Percentiles rank a stretch among this genome's conserved stretches.
Conservation (phyloP, 192 early-diverging fungal species). For the Lobosporangium transversale region DNA sequence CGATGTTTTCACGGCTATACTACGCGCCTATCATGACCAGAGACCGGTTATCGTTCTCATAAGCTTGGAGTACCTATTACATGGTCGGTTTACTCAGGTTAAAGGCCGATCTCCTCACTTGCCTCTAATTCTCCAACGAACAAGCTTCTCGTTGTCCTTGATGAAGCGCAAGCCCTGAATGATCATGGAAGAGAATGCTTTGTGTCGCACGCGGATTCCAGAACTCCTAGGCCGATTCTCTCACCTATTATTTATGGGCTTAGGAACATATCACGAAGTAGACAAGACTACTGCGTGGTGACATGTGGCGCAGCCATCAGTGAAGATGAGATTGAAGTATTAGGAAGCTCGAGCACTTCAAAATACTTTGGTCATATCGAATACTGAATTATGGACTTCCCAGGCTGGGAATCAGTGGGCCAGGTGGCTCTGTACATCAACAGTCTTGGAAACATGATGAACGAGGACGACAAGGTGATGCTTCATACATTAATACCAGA, state of each 20-base stretch:
- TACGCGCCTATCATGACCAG: constrained; percentile 22
- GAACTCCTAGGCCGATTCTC: constrained; percentile 25
- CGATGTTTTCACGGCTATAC: constrained; percentile 26
- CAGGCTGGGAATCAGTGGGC: constrained; percentile 39
- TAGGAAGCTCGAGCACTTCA: constrained; percentile 32
- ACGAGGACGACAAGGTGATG: constrained; percentile 21
- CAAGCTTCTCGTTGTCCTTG: constrained; percentile 40
- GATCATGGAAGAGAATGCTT: constrained; percentile 30
- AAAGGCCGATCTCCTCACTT: constrained; percentile 26
- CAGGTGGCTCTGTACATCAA: constrained; percentile 41
- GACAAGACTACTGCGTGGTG: constrained; percentile 27
- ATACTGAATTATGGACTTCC: constrained; percentile 33
- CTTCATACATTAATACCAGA: constrained; percentile 38
- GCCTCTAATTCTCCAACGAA: constrained; percentile 11
- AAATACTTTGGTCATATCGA: constrained; percentile 26
- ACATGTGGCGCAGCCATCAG: constrained; percentile 37
- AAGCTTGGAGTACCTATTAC: constrained; percentile 24
- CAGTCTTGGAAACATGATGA: constrained; percentile 36
- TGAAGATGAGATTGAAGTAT: constrained; percentile 28
- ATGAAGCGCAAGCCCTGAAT: constrained; percentile 42
- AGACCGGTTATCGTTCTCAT: constrained; percentile 13
- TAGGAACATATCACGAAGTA: constrained; percentile 25
- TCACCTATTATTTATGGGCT: constrained; percentile 38
- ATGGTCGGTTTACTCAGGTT: constrained; percentile 25
- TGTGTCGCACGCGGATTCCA: constrained; percentile 24